phyloP scores from a whole-genome alignment of 2,329 filamentous ascomycete genomes.

The Fusarium buxicola region DNA sequence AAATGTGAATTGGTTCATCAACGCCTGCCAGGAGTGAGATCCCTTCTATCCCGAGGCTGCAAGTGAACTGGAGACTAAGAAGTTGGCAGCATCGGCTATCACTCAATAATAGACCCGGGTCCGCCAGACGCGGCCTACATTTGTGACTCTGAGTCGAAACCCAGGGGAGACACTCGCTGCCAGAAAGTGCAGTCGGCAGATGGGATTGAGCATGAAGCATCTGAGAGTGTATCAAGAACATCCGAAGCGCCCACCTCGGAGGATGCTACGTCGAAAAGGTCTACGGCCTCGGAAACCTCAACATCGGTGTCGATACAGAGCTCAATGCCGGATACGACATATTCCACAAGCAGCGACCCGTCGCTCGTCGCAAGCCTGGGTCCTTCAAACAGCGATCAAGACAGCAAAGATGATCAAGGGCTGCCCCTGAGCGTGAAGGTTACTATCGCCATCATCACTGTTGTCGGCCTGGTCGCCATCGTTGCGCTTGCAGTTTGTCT shows the following conservation, averaged over 20 bases:
- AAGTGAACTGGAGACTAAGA: slow-evolving; percentile 11
- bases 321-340: slow-evolving; percentile 29
- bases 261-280: neutral
- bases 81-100: slow-evolving; percentile 41
- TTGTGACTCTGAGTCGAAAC: slow-evolving; percentile 33
- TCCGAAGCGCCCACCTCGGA: neutral
- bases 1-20: slow-evolving; percentile 64
- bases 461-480: slow-evolving; percentile 54
- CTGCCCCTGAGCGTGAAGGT: slow-evolving; percentile 57
- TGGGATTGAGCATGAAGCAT: slow-evolving; percentile 2
- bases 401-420: slow-evolving; percentile 3
- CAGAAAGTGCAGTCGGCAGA: slow-evolving; percentile 9
- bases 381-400: slow-evolving; percentile 15
- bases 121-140: slow-evolving; percentile 42
- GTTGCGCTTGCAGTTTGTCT: slow-evolving; percentile 53
- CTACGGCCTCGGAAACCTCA: slow-evolving; percentile 1
- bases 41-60: neutral
- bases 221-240: neutral
- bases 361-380: slow-evolving; percentile 31
- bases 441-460: slow-evolving; percentile 58
- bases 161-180: slow-evolving; percentile 25
- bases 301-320: slow-evolving; percentile 13
- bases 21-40: slow-evolving; percentile 62
- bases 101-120: slow-evolving; percentile 43
- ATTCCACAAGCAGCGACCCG: slow-evolving; percentile 34